A percentile compares a stretch with the other conserved stretches of the same genome.
These are phyloP conservation scores for Cercospora zeina DNA, from an alignment of 2,329 filamentous ascomycete species.

Conservation along the genomic window DNA sequence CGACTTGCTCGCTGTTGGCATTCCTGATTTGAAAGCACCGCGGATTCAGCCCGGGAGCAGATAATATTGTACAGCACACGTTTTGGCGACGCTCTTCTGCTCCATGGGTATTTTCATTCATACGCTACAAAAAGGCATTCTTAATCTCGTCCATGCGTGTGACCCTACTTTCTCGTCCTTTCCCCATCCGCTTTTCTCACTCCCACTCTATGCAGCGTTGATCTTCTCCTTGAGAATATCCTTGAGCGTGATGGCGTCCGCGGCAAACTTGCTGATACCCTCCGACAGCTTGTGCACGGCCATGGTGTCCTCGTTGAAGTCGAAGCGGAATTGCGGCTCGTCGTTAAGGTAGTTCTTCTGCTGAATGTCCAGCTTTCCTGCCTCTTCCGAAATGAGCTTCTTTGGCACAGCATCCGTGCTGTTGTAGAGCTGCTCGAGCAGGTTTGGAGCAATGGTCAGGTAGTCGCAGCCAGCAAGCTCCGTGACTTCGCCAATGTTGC, in stretches of 20 bases:
- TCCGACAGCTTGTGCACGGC: conserved; percentile 98
- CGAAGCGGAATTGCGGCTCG: conserved; percentile 92
- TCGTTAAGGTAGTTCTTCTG: conserved; percentile 90
- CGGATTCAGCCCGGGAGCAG: not conserved
- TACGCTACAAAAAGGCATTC: conserved; percentile 11
- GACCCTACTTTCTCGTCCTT: not conserved
- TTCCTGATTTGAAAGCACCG: not conserved
- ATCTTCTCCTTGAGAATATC: conserved; percentile 87
- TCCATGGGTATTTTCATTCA: conserved; percentile 16
- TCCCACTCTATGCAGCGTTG: conserved; percentile 24
- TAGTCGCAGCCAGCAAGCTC: conserved; percentile 98
- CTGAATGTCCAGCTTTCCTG: conserved; percentile 69
- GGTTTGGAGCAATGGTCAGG: conserved; percentile 92
- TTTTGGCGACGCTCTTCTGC: not conserved
- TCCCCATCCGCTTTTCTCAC: not conserved
- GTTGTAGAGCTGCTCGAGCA: conserved; percentile 92
- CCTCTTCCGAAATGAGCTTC: conserved; percentile 78
- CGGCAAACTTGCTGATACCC: conserved; percentile 99
- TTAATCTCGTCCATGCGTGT: conserved; percentile 11
- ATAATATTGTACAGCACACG: not conserved
- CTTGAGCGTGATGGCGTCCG: conserved; percentile 93
- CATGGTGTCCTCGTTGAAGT: conserved; percentile 99
- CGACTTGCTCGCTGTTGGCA: conserved; percentile 4
- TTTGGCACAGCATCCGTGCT: conserved; percentile 77
- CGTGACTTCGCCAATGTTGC: conserved; percentile 93